Percentiles rank a stretch among this genome's conserved stretches.
Evolutionary conservation across 768 basidiomycete species (phyloP).

Genomic region (Leccinellum luteum): DNA sequence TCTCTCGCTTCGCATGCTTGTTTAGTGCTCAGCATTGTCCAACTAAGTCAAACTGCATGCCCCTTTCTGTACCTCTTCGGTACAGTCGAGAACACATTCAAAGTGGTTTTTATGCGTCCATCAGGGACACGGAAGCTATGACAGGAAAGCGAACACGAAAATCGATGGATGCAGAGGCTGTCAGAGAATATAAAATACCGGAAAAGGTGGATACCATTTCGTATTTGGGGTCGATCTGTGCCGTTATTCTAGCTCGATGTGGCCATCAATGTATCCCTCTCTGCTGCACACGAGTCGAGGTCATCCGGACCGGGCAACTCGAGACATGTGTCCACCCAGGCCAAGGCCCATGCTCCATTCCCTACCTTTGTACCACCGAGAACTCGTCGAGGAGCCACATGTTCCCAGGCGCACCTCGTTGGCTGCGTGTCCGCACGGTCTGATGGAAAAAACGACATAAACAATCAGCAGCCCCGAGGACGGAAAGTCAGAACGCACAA

Average conservation of each 20-base stretch:
- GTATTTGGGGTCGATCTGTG: not conserved
- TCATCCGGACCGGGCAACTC: slow-evolving; percentile 29
- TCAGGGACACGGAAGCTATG: too few species aligned
- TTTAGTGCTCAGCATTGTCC: too few species aligned
- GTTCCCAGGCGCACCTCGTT: slow-evolving; percentile 59
- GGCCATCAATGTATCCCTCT: slow-evolving; percentile 22
- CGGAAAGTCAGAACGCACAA: slow-evolving; percentile 48
- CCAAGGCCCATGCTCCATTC: slow-evolving; percentile 76
- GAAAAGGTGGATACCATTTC: too few species aligned
- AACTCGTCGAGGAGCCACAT: slow-evolving; percentile 47
- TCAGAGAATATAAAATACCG: too few species aligned
- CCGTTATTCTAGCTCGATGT: slow-evolving; percentile 10
- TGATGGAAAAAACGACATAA: slow-evolving; percentile 26
- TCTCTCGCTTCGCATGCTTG: too few species aligned
- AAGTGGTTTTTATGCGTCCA: too few species aligned
- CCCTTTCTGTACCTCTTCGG: too few species aligned
- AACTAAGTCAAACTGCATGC: too few species aligned
- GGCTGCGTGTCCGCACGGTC: slow-evolving; percentile 82
- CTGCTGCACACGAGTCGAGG: slow-evolving; percentile 16
- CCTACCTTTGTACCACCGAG: slow-evolving; percentile 75
- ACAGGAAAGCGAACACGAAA: too few species aligned
- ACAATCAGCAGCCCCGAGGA: slow-evolving; percentile 1
- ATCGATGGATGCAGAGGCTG: too few species aligned
- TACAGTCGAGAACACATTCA: too few species aligned
- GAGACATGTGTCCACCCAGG: slow-evolving; percentile 65